Evolutionary conservation across 345 rosid species (phyloP), one percentile per base, ranked within the genome.

Genomic region (Hibiscus trionum): DNA sequence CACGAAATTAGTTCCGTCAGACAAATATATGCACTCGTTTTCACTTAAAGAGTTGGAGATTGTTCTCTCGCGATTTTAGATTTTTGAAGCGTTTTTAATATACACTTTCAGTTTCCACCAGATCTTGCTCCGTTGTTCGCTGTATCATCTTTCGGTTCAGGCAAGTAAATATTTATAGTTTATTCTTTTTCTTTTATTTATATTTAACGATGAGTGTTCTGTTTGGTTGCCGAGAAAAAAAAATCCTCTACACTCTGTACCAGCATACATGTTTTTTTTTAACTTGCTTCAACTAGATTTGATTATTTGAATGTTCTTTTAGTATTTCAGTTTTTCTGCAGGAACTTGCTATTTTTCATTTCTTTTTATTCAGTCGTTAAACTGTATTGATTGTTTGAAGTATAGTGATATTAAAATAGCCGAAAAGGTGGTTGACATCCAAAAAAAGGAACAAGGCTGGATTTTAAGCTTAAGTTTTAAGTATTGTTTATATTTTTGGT

Each of bases 51-150:
- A 24, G 39, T 33, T 19, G 16, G 60, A 69, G 49, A 27, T 37
- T 58, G 60, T 75, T 72, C 53, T 69, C 79, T 77, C 79, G 73
- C 77, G 77, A 71, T 78, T 37, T 79, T 63, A 17, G 50, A 64
- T 58, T 58, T 64, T 21, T n/a, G 67, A 50, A n/a, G 8, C 35
- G 0, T 37, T 11, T 12, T 11, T 21, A 46, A 39, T 17, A 16
- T 56, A 39, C 14, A 27, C 29, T 57, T 11, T 42, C 44, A 15
- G 10, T 73, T 59, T 66, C 14, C 14, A 3, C 12, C 49, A 70
- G 77, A 72, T 79, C 80, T 76, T 70, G 62, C 27, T 77, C 35
- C 57, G 29, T 61, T 57, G 9, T 64, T 72, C 37, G 39, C 52
- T 14, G 52, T 15, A 63, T 27, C 71, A 19, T 49, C 61, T 35